These are phyloP conservation scores for Obelidium mucronatum DNA, from an alignment of 192 early-diverging fungal genomes.

Conservation along the genomic window DNA sequence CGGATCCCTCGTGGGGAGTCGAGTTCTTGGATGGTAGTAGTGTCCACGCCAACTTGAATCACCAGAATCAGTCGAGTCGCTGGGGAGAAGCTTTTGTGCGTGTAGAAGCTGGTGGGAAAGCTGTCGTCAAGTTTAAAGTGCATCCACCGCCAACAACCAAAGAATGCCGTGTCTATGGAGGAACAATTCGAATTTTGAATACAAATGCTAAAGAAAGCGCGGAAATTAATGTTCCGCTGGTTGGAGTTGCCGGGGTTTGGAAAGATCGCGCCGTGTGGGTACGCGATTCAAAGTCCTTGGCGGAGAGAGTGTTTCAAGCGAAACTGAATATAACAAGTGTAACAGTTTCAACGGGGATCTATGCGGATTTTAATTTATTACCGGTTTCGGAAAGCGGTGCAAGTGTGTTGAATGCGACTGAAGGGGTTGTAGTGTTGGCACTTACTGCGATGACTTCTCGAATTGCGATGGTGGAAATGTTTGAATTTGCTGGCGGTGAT, in stretches of 20 bases:
- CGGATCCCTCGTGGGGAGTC: neutral
- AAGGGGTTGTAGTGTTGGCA: neutral
- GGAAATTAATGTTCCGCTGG: neutral
- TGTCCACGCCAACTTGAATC: neutral
- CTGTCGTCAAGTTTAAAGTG: neutral
- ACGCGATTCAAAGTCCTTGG: neutral
- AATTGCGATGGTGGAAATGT: neutral
- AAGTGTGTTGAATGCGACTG: neutral
- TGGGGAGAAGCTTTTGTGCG: too few relatives aligned
- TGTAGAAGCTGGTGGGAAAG: neutral
- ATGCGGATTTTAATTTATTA: neutral
- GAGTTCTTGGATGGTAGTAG: neutral
- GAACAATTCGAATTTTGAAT: neutral
- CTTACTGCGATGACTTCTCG: neutral
- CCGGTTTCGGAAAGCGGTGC: neutral
- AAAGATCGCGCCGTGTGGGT: slow-evolving; percentile 5
- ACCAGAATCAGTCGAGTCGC: neutral
- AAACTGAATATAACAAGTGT: neutral
- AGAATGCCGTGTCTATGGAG: neutral
- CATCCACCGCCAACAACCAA: neutral
- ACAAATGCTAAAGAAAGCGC: neutral
- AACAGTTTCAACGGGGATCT: neutral
- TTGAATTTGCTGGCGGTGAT: too few relatives aligned
- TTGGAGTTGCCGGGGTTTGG: neutral
- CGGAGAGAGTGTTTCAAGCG: neutral